Conservation (phyloP, 1,139 yeast species). For the Debaryomyces sp. region DNA sequence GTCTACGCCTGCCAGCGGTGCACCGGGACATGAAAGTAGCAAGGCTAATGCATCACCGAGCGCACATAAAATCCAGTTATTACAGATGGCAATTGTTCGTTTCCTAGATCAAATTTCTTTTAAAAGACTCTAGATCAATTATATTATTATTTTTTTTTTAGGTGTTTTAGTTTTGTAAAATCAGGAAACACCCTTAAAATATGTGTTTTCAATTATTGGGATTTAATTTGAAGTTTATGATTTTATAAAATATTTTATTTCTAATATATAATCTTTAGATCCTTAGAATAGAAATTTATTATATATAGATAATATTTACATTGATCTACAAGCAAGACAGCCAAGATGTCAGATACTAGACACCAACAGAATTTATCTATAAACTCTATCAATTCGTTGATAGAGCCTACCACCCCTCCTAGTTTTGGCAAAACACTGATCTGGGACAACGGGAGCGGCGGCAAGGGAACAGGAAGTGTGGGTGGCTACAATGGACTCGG, state of each 20-base stretch:
- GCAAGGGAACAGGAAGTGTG: background rate
- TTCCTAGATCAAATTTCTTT: constrained; percentile 5
- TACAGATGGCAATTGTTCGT: constrained; percentile 8
- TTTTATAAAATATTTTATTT: constrained; percentile 5
- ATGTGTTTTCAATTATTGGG: constrained; percentile 9
- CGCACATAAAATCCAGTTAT: constrained; percentile 8
- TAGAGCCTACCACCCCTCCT: constrained; percentile 49
- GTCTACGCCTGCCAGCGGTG: background rate
- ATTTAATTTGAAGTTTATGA: constrained; percentile 5
- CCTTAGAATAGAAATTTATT: constrained; percentile 2
- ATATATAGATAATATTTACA: constrained; percentile 1
- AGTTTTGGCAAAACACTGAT: constrained; percentile 23
- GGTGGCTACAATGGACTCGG: constrained; percentile 2
- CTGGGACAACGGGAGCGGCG: constrained; percentile 26
- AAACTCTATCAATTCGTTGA: constrained; percentile 37
- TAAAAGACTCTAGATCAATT: constrained; percentile 6
- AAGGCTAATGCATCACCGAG: background rate
- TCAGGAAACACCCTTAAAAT: constrained; percentile 11
- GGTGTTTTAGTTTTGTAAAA: constrained; percentile 9
- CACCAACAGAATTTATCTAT: constrained; percentile 42
- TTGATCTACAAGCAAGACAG: background rate
- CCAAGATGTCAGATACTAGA: constrained; percentile 8
- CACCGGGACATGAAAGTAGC: background rate
- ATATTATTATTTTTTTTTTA: constrained; percentile 3
- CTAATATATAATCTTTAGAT: constrained; percentile 5